Conservation (phyloP, 75 land plant genomes). For the Pinus taeda region DNA sequence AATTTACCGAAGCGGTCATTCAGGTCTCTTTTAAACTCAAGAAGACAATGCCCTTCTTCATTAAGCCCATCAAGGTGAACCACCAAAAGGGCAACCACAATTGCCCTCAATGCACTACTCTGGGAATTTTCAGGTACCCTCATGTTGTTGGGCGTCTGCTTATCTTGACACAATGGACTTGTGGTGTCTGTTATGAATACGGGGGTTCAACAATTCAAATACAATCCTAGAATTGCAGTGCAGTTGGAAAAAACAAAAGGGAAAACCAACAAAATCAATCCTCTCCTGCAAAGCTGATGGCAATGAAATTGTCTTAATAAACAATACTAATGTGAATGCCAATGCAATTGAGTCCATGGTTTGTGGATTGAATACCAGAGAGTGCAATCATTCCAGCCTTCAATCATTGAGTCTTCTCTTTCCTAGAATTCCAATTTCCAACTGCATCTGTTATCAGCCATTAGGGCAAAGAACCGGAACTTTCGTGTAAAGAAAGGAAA, state of each 20-base stretch:
- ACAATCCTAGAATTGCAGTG: neutral
- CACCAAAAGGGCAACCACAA: neutral
- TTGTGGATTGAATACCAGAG: neutral
- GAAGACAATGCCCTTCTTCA: slow-evolving; percentile 15
- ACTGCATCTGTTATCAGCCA: neutral
- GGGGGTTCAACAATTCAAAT: too few relatives aligned
- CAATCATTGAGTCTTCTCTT: neutral
- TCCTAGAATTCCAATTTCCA: neutral
- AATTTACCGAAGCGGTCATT: slow-evolving; percentile 22
- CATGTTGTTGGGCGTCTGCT: slow-evolving; percentile 9
- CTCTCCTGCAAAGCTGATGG: too few relatives aligned
- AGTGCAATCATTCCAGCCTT: slow-evolving; percentile 5
- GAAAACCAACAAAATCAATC: neutral
- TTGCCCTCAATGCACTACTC: neutral
- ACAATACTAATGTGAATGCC: neutral
- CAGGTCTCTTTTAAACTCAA: slow-evolving; percentile 34
- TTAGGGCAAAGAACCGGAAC: neutral
- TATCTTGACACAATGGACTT: neutral
- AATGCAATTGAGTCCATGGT: neutral
- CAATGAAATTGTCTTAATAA: neutral
- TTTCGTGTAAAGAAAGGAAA: neutral
- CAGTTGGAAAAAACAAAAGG: neutral
- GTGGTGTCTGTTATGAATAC: neutral
- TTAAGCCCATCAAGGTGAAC: slow-evolving; percentile 6
- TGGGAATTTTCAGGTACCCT: neutral